A percentile compares a stretch with the other conserved stretches of the same genome.
phyloP scores from a whole-genome alignment of 1,139 yeast species.

The Candida freyschussii region DNA sequence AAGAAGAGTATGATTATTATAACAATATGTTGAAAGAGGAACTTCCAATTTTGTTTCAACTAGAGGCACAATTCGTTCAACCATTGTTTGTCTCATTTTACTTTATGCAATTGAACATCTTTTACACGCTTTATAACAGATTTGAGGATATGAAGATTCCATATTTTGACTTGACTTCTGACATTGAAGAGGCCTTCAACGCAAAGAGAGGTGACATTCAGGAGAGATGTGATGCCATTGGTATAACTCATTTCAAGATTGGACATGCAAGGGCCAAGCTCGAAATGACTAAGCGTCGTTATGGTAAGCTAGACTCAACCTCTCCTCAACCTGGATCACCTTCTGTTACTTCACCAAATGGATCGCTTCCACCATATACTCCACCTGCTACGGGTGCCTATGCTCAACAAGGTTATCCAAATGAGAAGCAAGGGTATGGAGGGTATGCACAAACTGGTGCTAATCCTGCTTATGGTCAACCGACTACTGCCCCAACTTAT shows the following conservation, averaged over 20 bases:
- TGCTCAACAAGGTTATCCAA: constrained; percentile 15
- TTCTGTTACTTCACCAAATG: constrained; percentile 30
- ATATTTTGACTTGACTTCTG: constrained; percentile 80
- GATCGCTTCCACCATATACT: constrained; percentile 27
- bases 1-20: constrained; percentile 92
- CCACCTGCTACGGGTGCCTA: constrained; percentile 28
- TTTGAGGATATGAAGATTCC: constrained; percentile 98
- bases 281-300: constrained; percentile 75
- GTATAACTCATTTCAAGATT: constrained; percentile 81
- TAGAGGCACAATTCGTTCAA: constrained; percentile 87
- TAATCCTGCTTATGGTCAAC: constrained; percentile 26
- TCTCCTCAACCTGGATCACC: too few relatives aligned
- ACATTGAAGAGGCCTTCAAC: constrained; percentile 73
- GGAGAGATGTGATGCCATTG: constrained; percentile 80
- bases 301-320: constrained; percentile 48
- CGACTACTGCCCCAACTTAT: constrained; percentile 23
- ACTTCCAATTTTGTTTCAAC: constrained; percentile 76
- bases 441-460: constrained; percentile 15
- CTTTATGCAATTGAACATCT: constrained; percentile 95
- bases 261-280: constrained; percentile 84
- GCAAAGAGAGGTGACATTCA: constrained; percentile 87
- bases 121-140: constrained; percentile 81
- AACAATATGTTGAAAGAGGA: constrained; percentile 91
- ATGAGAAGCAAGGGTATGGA: constrained; percentile 3
- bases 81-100: constrained; percentile 92